These are phyloP conservation scores for Nicotiana knightiana DNA, from an alignment of 257 asterid species.

Conservation along the genomic window DNA sequence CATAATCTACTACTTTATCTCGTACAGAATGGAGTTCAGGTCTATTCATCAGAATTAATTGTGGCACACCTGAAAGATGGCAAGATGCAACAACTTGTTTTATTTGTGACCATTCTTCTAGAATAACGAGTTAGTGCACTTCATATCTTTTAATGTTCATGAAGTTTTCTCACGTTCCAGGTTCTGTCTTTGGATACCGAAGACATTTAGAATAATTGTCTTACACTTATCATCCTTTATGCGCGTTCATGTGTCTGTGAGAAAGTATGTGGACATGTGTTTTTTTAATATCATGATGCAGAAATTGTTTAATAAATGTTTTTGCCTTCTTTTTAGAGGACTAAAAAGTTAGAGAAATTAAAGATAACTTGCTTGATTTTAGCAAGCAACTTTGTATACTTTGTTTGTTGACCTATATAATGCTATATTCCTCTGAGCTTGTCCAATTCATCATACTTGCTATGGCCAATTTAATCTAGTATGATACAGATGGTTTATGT, in stretches of 20 bases:
- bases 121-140: slow-evolving; percentile 1
- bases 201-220: neutral
- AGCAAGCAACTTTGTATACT: neutral
- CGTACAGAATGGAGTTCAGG: neutral
- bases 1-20: neutral
- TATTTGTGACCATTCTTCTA: neutral
- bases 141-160: neutral
- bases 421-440: neutral
- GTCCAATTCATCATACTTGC: neutral
- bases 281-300: neutral
- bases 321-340: neutral
- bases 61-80: slow-evolving; percentile 5
- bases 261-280: neutral
- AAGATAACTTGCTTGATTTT: slow-evolving; percentile 5
- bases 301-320: neutral
- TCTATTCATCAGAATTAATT: neutral
- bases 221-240: neutral
- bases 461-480: neutral
- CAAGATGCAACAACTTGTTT: slow-evolving; percentile 4
- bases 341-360: neutral
- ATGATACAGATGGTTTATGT: slow-evolving; percentile 10
- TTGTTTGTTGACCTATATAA: neutral
- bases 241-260: neutral
- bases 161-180: neutral
- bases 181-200: neutral